phyloP scores from a whole-genome alignment of 768 basidiomycete genomes.

The Lactarius akahatsu region DNA sequence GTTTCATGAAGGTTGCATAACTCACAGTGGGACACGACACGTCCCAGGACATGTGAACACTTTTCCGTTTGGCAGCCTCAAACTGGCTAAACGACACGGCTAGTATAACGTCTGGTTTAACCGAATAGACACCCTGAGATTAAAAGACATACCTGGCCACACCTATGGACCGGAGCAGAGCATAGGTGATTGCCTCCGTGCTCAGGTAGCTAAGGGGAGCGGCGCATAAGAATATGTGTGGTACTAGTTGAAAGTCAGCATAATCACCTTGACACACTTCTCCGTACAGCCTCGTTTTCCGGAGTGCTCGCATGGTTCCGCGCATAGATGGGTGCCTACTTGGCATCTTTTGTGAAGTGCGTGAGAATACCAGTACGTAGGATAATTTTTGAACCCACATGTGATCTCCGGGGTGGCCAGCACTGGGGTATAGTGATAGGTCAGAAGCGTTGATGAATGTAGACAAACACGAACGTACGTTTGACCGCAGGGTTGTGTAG shows the following conservation, averaged over 20 bases:
- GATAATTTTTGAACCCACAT: slow-evolving; percentile 38
- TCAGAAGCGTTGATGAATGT: not conserved
- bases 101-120: not conserved
- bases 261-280: slow-evolving; percentile 49
- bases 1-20: not conserved
- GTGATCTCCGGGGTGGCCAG: slow-evolving; percentile 56
- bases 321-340: slow-evolving; percentile 47
- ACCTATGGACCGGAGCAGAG: slow-evolving; percentile 51
- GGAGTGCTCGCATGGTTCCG: slow-evolving; percentile 45
- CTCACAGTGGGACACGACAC: slow-evolving; percentile 12
- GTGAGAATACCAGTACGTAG: not conserved
- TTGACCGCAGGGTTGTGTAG: slow-evolving; percentile 42
- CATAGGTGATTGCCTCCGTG: slow-evolving; percentile 51
- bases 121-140: not conserved
- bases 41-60: not conserved
- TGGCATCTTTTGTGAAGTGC: slow-evolving; percentile 44
- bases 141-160: slow-evolving; percentile 45
- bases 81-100: slow-evolving; percentile 12
- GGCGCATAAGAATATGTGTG: not conserved
- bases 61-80: slow-evolving; percentile 6
- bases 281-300: slow-evolving; percentile 51
- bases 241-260: not conserved
- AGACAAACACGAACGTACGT: slow-evolving; percentile 42
- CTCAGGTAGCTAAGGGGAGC: not conserved
- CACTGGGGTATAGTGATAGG: slow-evolving; percentile 39